Evolutionary conservation across 2,329 filamentous ascomycete species (phyloP), one percentile per base, ranked within the genome.

Genomic region (Colletotrichum graminicola): DNA sequence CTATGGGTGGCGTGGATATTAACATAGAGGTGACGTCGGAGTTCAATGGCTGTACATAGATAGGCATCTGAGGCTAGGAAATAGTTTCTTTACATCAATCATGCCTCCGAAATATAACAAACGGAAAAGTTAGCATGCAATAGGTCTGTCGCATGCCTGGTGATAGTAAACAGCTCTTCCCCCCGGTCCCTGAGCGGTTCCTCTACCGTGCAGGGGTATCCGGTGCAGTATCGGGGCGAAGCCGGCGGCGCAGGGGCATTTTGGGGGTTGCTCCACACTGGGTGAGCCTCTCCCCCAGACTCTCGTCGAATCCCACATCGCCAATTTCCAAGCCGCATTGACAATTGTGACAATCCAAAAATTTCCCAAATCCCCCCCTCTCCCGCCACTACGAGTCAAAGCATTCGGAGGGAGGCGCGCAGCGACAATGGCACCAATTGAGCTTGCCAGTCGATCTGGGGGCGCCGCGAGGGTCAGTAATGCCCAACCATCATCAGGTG

Each of bases 391-490:
- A 66, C 66, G 51, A 63, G 57, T 73, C 63, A 67, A 55, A 67
- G 60, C 49, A 62, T 56, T 66, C 56, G 49, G 62, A 69, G 69
- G 62, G 69, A 72, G 55, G 47, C 64, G 72, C 54, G 66, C 62
- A 62, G 67, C 62, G 73, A 81, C 63, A 66, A 88, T 87, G 85
- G 84, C 84, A 79, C 80, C 85, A 81, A 85, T 87, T 80, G 81
- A 85, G 78, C 80, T 86, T 75, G 84, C 83, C 75, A 82, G 83
- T 76, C 84, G 85, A 75, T 84, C 84, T 73, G 83, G 85, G 77
- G 82, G 81, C 75, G 81, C 83, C 77, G 82, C 85, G 77, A 82
- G 80, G 80, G 86, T 88, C 79, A 66, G 77, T 54, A 49, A 7
- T 23, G 16, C 51, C 45, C 7, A 0, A 6, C 5, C 21, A 16